Conservation (phyloP, 2,329 filamentous ascomycete species). For the Epichloe glyceriae region DNA sequence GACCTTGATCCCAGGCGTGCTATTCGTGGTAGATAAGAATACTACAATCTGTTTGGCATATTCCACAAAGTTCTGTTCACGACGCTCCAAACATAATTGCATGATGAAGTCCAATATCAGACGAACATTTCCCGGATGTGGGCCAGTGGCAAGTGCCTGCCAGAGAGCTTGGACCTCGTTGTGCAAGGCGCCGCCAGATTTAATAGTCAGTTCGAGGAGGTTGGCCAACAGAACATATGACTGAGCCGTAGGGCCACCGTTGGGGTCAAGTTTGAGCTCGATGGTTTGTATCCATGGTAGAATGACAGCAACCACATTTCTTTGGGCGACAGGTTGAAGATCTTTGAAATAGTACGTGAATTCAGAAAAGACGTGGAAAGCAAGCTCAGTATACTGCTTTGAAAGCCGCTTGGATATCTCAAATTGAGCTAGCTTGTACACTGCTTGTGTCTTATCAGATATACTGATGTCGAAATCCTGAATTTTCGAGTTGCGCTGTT, state of each 20-base stretch:
- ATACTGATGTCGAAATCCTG: constrained; percentile 98
- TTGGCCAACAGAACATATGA: constrained; percentile 95
- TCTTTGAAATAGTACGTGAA: constrained; percentile 90
- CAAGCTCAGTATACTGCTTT: constrained; percentile 76
- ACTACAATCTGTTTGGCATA: constrained; percentile 98
- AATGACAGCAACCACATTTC: constrained; percentile 88
- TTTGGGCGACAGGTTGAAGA: constrained; percentile 66
- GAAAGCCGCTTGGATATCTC: constrained; percentile 87
- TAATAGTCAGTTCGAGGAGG: constrained; percentile 90
- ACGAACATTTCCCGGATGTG: constrained; percentile 86
- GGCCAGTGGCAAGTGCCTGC: constrained; percentile 90
- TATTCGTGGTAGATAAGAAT: constrained; percentile 71
- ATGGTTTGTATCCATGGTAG: constrained; percentile 94
- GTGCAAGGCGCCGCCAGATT: constrained; percentile 74
- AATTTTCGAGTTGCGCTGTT: constrained; percentile 69
- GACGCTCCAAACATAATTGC: constrained; percentile 76
- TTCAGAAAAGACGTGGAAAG: constrained; percentile 91
- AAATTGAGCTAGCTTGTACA: constrained; percentile 95
- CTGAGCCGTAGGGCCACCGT: constrained; percentile 75
- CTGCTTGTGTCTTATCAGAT: constrained; percentile 93
- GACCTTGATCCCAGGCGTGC: constrained; percentile 70
- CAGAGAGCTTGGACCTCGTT: constrained; percentile 96
- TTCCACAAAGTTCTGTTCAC: constrained; percentile 96
- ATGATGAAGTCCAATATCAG: constrained; percentile 95
- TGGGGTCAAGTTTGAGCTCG: constrained; percentile 82